Base-by-base conservation (phyloP, 805 yeast genomes). In the Metschnikowia hibisci region DNA sequence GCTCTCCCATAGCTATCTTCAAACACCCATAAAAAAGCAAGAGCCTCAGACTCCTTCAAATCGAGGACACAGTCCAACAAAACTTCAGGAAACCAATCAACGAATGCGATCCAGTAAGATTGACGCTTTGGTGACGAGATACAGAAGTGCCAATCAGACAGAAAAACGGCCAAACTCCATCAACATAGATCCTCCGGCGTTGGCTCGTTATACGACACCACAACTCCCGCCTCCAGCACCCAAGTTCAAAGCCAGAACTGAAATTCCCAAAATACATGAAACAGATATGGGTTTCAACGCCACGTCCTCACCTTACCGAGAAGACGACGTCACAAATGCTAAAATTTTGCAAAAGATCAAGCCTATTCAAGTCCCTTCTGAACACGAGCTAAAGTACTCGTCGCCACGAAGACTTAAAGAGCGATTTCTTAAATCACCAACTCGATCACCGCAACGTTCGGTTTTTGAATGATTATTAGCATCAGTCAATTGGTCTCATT, bases 81-180 rank as follows among this genome's bases (percentile, higher is more conserved):
- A 63, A 30, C 53, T 69, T 13, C 71, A 64, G 45, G 71, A 67
- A 44, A 68, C 76, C 0, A 66, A 69, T 25, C 59, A 63, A 36
- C 48, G 69, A 35, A 47, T 69, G 47, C 60, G 60, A 34, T 57
- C 52, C 29, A 67, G 66, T 43, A 56, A 59, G 30, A 56, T 70
- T 30, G 60, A 61, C 23, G 73, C 71, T 3, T 50, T 68, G 39
- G 55, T 63, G 12, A 55, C 56, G 29, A 66, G 66, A 34, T 69
- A 61, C 43, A 61, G 64, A 6, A 51, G 51, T 18, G 56, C 51
- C 20, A 31, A 27, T 16, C 18, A 25, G 35, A 15, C 32, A 6
- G 23, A 20, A 20, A 6, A 20, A 20, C 23, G 23, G 23, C 23
- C 5, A 20, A 20, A 20, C 8, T 34, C 40, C 13, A 33, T 33